Evolutionary conservation across 345 rosid genomes (phyloP), one percentile per base, ranked within the genome.

Genomic region (Xanthoceras sorbifolium): DNA sequence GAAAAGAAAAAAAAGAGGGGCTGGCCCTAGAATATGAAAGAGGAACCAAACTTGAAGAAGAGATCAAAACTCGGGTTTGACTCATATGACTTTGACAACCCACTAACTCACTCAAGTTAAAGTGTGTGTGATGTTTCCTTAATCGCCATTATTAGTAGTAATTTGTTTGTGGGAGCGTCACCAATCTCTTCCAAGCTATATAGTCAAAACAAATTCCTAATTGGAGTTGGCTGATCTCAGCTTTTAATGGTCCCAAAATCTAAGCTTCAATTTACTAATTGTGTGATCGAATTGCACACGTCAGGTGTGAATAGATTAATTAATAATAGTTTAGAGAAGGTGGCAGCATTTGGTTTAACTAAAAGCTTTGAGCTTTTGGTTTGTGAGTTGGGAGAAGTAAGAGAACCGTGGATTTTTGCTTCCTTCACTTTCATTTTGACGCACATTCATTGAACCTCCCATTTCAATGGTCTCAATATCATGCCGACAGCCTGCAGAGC

Each of bases 371-470:
- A 69, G 29, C 52, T 60, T 28, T 36, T 18, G 31, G 11, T 11
- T 64, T 20, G 12, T 6, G 31, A 52, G 36, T 69, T 34, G 62
- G 70, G 65, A 66, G 61, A 63, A 67, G 67, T 18, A 61, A 79
- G 82, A 73, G 64, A 82, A 71, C 87, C 87, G 87, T 84, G 62
- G 50, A 78, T 74, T 83, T n/a, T 78, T 86, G 85, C 86, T 74
- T 74, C 74, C 3, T 57, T 78, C 78, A 61, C 77, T 73, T 23
- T 67, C 72, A 55, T 36, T 72, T 72, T 48, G 12, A 63, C 29
- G 38, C 82, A 71, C 52, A 57, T 83, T 74, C 81, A 34, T 59
- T 42, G 78, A 71, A 61, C 61, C 57, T 9, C 64, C 70, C 64
- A 73, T 64, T 26, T 29, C 8, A 29, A 38, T n/a, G 32, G 0